phyloP scores from a whole-genome alignment of 2,329 filamentous ascomycete genomes.

The Myriosclerotinia duriaeana region DNA sequence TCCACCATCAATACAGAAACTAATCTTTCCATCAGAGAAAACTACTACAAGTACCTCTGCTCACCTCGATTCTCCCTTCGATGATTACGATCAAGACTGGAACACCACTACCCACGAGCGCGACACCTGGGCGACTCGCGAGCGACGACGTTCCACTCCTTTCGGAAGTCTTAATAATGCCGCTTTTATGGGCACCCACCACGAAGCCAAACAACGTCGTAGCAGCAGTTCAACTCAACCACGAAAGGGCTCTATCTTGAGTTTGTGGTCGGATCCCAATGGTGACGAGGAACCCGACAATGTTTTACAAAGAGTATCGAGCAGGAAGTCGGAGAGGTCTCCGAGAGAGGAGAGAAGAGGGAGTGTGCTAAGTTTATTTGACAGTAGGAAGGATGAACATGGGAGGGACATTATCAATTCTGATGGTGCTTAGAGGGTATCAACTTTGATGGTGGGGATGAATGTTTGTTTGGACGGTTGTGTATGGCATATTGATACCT shows the following conservation, averaged over 20 bases:
- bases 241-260: slow-evolving; percentile 16
- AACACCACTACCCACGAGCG: slow-evolving; percentile 6
- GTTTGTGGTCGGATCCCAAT: slow-evolving; percentile 13
- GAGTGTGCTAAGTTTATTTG: slow-evolving; percentile 13
- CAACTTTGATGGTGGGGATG: background rate
- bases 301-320: slow-evolving; percentile 6
- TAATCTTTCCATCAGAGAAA: background rate
- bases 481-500: slow-evolving; percentile 4
- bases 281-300: slow-evolving; percentile 18
- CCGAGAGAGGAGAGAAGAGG: background rate
- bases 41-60: background rate
- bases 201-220: slow-evolving; percentile 13
- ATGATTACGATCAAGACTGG: slow-evolving; percentile 25
- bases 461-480: background rate
- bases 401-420: slow-evolving; percentile 19
- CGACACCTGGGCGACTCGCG: slow-evolving; percentile 11
- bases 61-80: slow-evolving; percentile 16
- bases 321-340: background rate
- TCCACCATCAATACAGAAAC: background rate
- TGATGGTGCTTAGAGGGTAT: slow-evolving; percentile 1
- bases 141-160: slow-evolving; percentile 18
- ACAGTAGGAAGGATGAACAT: slow-evolving; percentile 15
- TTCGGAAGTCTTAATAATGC: slow-evolving; percentile 17
- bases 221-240: background rate
- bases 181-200: slow-evolving; percentile 15